These are phyloP conservation scores for Aspergillus calidoustus DNA, from an alignment of 2,329 filamentous ascomycete genomes.

Conservation along the genomic window DNA sequence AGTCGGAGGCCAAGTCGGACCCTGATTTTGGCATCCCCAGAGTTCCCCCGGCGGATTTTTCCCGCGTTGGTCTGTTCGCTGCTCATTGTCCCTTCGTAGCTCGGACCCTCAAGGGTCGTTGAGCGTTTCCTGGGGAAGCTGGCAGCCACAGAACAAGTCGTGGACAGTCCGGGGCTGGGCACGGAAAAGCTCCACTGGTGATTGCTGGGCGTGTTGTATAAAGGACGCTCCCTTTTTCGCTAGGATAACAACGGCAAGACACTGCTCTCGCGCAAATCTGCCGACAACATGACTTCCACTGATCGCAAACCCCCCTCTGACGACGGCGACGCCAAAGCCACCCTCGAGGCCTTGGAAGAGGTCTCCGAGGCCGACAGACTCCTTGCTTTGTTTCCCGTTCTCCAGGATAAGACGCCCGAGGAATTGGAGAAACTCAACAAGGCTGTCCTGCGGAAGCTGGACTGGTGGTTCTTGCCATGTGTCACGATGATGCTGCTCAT, in stretches of 20 bases:
- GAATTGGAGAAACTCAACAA: constrained; percentile 18
- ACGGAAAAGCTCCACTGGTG: not conserved
- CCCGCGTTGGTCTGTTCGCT: no score
- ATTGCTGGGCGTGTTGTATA: not conserved
- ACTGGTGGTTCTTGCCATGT: constrained; percentile 19
- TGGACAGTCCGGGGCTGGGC: not conserved
- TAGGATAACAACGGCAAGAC: not conserved
- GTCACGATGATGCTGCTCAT: constrained; percentile 21
- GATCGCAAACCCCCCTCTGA: not conserved
- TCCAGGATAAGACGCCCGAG: constrained; percentile 16
- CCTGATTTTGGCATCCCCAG: no score
- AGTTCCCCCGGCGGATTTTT: no score
- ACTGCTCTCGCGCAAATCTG: not conserved
- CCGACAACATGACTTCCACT: not conserved
- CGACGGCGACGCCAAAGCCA: constrained; percentile 1
- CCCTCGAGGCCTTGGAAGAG: not conserved
- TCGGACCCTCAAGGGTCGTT: not conserved
- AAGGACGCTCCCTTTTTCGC: not conserved
- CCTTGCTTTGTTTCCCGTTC: constrained; percentile 12
- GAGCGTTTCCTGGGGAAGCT: not conserved
- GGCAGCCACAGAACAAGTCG: not conserved
- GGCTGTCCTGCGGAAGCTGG: constrained; percentile 17
- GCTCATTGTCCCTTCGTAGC: not conserved
- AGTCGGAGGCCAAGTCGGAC: no score
- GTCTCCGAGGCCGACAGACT: not conserved